Percentiles rank a stretch among this genome's conserved stretches.
Conservation (phyloP, 2,329 filamentous ascomycete species). For the Calonectria leucothoes region DNA sequence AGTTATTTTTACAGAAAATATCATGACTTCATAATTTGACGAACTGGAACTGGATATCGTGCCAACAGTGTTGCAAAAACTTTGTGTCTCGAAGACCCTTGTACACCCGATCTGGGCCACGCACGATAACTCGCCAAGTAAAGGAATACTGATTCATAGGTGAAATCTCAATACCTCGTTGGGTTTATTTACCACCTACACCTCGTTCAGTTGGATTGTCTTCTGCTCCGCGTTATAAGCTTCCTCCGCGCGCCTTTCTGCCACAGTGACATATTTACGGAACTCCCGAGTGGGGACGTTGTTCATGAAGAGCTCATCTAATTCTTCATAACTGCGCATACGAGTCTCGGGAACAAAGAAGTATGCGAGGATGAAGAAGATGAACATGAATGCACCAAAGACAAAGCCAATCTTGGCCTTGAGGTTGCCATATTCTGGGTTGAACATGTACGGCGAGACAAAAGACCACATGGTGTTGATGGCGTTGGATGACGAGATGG, state of each 20-base stretch:
- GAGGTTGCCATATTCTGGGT: conserved; percentile 48
- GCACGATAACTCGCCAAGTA: neutral
- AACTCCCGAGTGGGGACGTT: conserved; percentile 38
- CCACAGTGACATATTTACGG: conserved; percentile 34
- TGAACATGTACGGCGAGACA: conserved; percentile 58
- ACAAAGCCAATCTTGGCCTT: conserved; percentile 56
- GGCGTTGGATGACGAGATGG: conserved; percentile 55
- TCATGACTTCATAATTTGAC: neutral
- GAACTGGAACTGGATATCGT: neutral
- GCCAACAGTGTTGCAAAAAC: neutral
- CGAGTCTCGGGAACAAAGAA: conserved; percentile 61
- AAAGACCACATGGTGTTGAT: conserved; percentile 57
- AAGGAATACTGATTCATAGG: neutral
- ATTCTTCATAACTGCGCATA: conserved; percentile 41
- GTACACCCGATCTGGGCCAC: neutral
- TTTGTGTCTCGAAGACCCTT: neutral
- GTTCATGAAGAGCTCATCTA: conserved; percentile 44
- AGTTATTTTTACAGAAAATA: neutral
- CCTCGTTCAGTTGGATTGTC: neutral
- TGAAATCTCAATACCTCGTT: neutral
- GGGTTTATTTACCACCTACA: neutral
- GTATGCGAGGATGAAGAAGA: conserved; percentile 53
- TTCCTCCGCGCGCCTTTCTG: conserved; percentile 38
- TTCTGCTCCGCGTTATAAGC: conserved; percentile 35
- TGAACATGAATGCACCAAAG: conserved; percentile 50